These are phyloP conservation scores for Septoria linicola DNA, from an alignment of 2,329 filamentous ascomycete genomes.

Conservation along the genomic window DNA sequence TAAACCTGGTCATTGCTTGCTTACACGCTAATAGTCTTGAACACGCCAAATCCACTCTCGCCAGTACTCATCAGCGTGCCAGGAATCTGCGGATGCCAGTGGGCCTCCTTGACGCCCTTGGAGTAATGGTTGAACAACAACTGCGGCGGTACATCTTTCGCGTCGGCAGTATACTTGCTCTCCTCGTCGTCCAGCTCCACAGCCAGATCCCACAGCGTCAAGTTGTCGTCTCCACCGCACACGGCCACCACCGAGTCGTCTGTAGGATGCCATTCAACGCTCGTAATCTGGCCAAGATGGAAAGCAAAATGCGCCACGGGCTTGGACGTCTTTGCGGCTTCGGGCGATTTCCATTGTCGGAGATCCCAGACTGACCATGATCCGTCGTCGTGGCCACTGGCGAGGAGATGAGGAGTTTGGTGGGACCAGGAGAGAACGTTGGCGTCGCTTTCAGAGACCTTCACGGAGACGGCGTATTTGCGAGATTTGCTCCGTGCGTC, in stretches of 20 bases:
- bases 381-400: constrained; percentile 89
- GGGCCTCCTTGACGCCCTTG: constrained; percentile 89
- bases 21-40: constrained; percentile 45
- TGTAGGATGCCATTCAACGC: constrained; percentile 94
- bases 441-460: constrained; percentile 80
- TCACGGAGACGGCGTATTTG: constrained; percentile 81
- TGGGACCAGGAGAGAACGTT: constrained; percentile 96
- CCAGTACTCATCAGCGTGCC: constrained; percentile 88
- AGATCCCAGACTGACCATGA: constrained; percentile 96
- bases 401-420: constrained; percentile 83
- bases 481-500: constrained; percentile 88
- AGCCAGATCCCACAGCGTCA: constrained; percentile 94
- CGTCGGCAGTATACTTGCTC: constrained; percentile 81
- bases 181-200: constrained; percentile 98
- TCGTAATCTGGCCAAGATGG: constrained; percentile 95
- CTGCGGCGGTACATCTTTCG: constrained; percentile 89
- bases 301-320: constrained; percentile 93
- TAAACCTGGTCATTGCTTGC: too few relatives aligned
- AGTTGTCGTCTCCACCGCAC: constrained; percentile 86
- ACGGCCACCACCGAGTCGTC: constrained; percentile 95
- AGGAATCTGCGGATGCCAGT: constrained; percentile 97
- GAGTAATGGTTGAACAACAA: constrained; percentile 96
- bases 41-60: constrained; percentile 69
- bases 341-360: constrained; percentile 76
- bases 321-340: constrained; percentile 56